phyloP scores from a whole-genome alignment of 257 asterid species.

The Fraxinus excelsior region DNA sequence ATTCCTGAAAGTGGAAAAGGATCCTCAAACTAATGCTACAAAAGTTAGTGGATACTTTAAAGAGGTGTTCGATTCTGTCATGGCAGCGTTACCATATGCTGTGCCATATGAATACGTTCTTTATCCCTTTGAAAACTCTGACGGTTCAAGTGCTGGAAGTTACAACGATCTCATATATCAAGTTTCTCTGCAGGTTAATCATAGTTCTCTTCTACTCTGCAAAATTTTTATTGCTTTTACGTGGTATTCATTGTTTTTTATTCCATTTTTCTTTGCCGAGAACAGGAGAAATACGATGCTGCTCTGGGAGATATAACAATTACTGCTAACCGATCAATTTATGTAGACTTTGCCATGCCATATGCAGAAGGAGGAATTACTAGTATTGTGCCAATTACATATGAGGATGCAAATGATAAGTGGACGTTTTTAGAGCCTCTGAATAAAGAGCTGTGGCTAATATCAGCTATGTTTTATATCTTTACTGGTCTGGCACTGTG shows the following conservation, averaged over 20 bases:
- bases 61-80: slow-evolving; percentile 41
- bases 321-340: slow-evolving; percentile 37
- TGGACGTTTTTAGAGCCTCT: slow-evolving; percentile 36
- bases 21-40: slow-evolving; percentile 24
- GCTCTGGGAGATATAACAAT: slow-evolving; percentile 50
- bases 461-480: slow-evolving; percentile 27
- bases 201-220: background rate
- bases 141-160: slow-evolving; percentile 37
- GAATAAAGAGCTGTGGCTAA: slow-evolving; percentile 36
- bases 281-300: slow-evolving; percentile 36
- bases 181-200: slow-evolving; percentile 42
- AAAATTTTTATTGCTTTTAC: background rate
- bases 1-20: slow-evolving; percentile 26
- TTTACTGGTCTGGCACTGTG: slow-evolving; percentile 32
- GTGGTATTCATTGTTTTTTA: background rate
- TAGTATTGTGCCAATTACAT: slow-evolving; percentile 31
- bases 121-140: slow-evolving; percentile 23
- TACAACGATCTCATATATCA: slow-evolving; percentile 54
- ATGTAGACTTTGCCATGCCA: slow-evolving; percentile 46
- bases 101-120: slow-evolving; percentile 36
- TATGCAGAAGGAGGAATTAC: slow-evolving; percentile 48
- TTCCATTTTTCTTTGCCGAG: slow-evolving; percentile 16
- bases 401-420: slow-evolving; percentile 25
- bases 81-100: slow-evolving; percentile 38
- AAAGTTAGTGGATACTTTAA: slow-evolving; percentile 37